Conservation (phyloP, 352 stramenopile species). For the Globisporangium barbulae region DNA sequence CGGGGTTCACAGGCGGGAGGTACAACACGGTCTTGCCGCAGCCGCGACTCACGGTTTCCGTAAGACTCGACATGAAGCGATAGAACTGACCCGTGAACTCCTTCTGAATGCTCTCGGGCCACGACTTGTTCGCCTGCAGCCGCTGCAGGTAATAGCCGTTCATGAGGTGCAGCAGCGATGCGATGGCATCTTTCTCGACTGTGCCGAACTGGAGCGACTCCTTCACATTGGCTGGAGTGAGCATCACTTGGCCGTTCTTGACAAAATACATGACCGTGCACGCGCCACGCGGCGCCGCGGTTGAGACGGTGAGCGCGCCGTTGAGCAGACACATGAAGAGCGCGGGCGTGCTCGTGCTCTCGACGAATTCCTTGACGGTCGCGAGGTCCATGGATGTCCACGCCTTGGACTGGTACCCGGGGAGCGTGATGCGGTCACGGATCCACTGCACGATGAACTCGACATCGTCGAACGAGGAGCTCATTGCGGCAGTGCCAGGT, state of each 20-base stretch:
- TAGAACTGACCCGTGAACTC: conserved; percentile 94
- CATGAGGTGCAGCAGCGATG: conserved; percentile 81
- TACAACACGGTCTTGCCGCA: conserved; percentile 94
- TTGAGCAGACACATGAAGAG: conserved; percentile 64
- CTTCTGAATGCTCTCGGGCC: conserved; percentile 93
- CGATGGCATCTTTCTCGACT: conserved; percentile 72
- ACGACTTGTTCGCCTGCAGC: conserved; percentile 76
- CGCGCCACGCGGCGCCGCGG: conserved; percentile 44
- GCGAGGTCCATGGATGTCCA: conserved; percentile 78
- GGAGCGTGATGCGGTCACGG: conserved; percentile 70
- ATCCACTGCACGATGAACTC: conserved; percentile 86
- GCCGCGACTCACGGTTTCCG: conserved; percentile 87
- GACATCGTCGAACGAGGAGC: conserved; percentile 82
- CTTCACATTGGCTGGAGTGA: conserved; percentile 58
- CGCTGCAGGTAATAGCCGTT: conserved; percentile 83
- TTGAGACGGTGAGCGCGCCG: conserved; percentile 48
- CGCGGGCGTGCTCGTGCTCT: conserved; percentile 58
- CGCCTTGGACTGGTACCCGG: conserved; percentile 60
- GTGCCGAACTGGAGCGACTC: conserved; percentile 74
- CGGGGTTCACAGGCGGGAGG: conserved; percentile 76
- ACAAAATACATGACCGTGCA: conserved; percentile 85
- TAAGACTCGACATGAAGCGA: conserved; percentile 94
- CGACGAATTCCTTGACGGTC: conserved; percentile 82
- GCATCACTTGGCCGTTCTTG: conserved; percentile 74
- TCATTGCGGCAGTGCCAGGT: conserved; percentile 33